A percentile compares a stretch with the other conserved stretches of the same genome.
Conservation (phyloP, 208 protist genomes). For the Trypanosoma conorhini region DNA sequence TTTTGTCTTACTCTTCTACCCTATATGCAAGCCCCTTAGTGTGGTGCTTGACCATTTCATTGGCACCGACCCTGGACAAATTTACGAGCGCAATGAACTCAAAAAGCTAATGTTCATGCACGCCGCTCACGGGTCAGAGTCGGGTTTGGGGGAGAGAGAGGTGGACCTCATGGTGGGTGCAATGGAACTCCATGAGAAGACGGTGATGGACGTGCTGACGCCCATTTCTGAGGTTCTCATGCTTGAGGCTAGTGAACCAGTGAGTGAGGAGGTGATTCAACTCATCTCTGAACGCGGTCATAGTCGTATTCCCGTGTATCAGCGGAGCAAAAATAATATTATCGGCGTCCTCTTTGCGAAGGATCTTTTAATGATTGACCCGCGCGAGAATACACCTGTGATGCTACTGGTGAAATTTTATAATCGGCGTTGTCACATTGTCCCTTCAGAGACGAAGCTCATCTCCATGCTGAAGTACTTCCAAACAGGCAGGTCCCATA, state of each 20-base stretch:
- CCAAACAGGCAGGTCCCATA: constrained; percentile 93
- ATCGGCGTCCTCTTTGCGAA: constrained; percentile 92
- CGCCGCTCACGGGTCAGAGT: constrained; percentile 81
- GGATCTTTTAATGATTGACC: constrained; percentile 95
- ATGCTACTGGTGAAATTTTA: constrained; percentile 94
- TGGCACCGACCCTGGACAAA: constrained; percentile 93
- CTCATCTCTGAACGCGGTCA: constrained; percentile 93
- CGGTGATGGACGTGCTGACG: constrained; percentile 94
- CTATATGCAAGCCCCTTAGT: constrained; percentile 93
- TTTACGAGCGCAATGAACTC: constrained; percentile 95
- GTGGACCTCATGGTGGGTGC: constrained; percentile 93
- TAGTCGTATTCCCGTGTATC: constrained; percentile 94
- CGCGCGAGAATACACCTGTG: constrained; percentile 93
- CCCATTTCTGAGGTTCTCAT: constrained; percentile 94
- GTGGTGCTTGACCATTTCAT: constrained; percentile 92
- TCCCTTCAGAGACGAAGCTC: constrained; percentile 90
- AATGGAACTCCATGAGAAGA: constrained; percentile 95
- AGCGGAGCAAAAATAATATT: constrained; percentile 91
- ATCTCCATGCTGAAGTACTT: constrained; percentile 96
- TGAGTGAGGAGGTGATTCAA: constrained; percentile 93
- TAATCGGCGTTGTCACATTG: constrained; percentile 86
- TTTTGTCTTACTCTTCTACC: constrained; percentile 94
- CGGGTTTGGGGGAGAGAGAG: constrained; percentile 87
- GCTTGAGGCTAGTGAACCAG: constrained; percentile 87
- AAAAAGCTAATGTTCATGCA: constrained; percentile 97